Percentiles rank a stretch among this genome's conserved stretches.
Evolutionary conservation across 257 asterid species (phyloP).

Genomic region (Solanum appendiculatum): DNA sequence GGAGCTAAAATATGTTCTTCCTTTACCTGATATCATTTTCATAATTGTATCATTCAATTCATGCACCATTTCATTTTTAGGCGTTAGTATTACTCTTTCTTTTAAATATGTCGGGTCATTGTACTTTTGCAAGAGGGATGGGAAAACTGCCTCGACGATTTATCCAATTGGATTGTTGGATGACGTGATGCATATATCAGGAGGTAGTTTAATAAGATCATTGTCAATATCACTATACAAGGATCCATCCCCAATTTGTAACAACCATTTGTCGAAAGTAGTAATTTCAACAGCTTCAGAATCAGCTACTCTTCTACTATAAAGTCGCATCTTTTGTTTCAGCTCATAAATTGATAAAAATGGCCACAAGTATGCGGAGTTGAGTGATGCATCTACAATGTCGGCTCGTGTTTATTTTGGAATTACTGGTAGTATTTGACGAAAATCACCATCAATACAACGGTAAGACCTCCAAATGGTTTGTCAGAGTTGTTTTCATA

Average conservation of each 20-base stretch:
- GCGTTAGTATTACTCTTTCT: not conserved
- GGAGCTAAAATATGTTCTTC: not conserved
- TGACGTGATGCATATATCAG: not conserved
- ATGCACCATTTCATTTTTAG: not conserved
- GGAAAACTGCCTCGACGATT: not conserved
- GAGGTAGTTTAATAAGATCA: not conserved
- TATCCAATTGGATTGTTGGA: not conserved
- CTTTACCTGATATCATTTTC: not conserved
- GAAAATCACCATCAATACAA: not conserved
- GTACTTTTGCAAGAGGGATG: not conserved
- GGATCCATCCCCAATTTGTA: not conserved
- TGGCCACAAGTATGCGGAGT: not conserved
- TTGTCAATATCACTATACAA: not conserved
- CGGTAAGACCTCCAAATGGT: not conserved
- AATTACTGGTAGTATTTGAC: not conserved
- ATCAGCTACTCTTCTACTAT: not conserved
- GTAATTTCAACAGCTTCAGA: not conserved
- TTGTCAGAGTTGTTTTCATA: not conserved
- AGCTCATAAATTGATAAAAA: not conserved
- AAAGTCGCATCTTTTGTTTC: not conserved
- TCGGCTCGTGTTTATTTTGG: not conserved
- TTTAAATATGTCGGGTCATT: not conserved
- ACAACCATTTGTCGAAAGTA: not conserved
- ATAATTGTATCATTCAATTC: not conserved
- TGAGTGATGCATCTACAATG: not conserved